Base-by-base conservation (phyloP, 768 basidiomycete genomes). In the Pleurotus platypus region DNA sequence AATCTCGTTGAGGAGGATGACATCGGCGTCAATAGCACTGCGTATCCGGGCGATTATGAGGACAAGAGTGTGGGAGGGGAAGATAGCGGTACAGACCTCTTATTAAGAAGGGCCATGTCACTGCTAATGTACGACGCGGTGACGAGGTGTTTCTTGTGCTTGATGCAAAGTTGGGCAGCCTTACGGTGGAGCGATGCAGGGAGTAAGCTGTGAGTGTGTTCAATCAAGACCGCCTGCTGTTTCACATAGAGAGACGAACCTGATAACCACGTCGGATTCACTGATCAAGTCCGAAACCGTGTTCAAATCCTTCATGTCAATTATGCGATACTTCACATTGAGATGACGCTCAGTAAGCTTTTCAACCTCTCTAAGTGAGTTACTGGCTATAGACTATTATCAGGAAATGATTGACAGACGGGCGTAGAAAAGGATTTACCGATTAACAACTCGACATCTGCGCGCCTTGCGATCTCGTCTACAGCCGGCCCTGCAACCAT, bases 401-500 rank as follows among this genome's bases (percentile, higher is more conserved):
- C 30, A 35, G 30, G 2, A 35, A 35, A 11, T 35, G 30, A 35
- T 35, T 35, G 11, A 35, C 30, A 35, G 30, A 11, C 30, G 30
- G 7, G 30, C 9, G 9, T 9, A 35, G 9, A 9, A 35, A 11
- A 3, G 30, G 43, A 79, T 87, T 66, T 60, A 94, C 94, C 94
- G 59, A 97, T 83, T 4, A 90, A 69, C 26, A 97, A 70, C 55
- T 86, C 78, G 0, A 94, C 72, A 61, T 92, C 88, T 0, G 66
- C 62, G 56, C 85, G 73, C 60, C 76, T 76, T 43, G 82, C 81
- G 49, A 97, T 78, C 64, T 89, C 81, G 51, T 89, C 83, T 2
- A 93, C 86, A 0, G 91, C 90, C 13, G 95, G 95, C 2, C 87
- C 89, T 4, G 94, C 92, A 16, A 98, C 95, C 86, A 97, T 93